Evolutionary conservation across 2,329 filamentous ascomycete genomes (phyloP).

Genomic region (Neocatenulostroma microsporum): DNA sequence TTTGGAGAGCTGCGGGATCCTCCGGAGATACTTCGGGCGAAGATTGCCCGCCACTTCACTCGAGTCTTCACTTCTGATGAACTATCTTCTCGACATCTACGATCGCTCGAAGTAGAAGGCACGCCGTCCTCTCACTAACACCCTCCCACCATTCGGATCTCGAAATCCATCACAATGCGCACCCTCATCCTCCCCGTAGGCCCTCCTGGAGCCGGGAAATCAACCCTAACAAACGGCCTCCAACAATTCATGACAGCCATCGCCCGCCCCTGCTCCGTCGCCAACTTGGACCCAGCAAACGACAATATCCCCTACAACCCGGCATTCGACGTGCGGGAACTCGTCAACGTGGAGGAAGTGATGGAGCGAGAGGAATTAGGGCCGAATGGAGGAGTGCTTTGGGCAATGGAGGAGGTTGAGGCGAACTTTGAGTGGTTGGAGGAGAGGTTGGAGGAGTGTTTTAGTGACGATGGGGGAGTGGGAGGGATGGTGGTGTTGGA

Average conservation of each 20-base stretch:
- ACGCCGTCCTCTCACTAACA: too few species aligned
- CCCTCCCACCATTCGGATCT: too few species aligned
- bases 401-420: conserved; percentile 91
- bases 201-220: conserved; percentile 93
- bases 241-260: conserved; percentile 97
- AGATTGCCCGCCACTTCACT: too few species aligned
- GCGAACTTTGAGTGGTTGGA: conserved; percentile 75
- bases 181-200: conserved; percentile 43
- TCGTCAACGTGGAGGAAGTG: conserved; percentile 87
- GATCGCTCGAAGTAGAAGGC: too few species aligned
- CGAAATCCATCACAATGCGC: too few species aligned
- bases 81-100: too few species aligned
- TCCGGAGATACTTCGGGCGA: too few species aligned
- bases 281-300: conserved; percentile 96
- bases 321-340: conserved; percentile 79
- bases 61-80: too few species aligned
- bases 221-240: conserved; percentile 98
- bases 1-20: too few species aligned
- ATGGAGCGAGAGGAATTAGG: conserved; percentile 88
- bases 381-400: conserved; percentile 85
- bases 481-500: conserved; percentile 95
- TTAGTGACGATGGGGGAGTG: too few species aligned
- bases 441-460: conserved; percentile 50
- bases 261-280: conserved; percentile 85
- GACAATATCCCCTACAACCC: conserved; percentile 82